Evolutionary conservation across 306 rosid genomes (phyloP).

Genomic region (Prinsepia uniflora): DNA sequence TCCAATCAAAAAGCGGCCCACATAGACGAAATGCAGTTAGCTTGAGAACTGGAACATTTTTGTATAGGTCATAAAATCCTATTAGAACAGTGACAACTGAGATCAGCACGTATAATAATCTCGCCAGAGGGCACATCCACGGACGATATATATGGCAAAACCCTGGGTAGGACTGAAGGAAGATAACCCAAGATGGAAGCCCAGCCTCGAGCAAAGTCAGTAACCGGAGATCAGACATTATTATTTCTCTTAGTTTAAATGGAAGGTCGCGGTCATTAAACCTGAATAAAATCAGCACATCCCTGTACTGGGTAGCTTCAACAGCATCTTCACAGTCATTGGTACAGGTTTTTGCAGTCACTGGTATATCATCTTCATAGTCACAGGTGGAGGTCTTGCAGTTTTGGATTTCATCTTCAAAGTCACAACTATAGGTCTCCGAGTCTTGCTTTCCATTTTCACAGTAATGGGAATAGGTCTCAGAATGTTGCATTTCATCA

Average conservation of each 20-base stretch:
- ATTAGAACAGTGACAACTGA: constrained; percentile 84
- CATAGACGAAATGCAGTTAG: constrained; percentile 81
- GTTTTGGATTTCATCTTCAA: constrained; percentile 20
- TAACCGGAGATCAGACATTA: constrained; percentile 77
- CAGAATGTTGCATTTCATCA: constrained; percentile 19
- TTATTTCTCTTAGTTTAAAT: constrained; percentile 58
- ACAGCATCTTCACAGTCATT: constrained; percentile 39
- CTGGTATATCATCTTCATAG: constrained; percentile 30
- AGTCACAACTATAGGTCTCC: neutral
- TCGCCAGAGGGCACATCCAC: constrained; percentile 95
- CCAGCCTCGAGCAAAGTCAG: constrained; percentile 94
- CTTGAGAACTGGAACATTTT: constrained; percentile 94
- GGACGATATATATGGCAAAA: constrained; percentile 91
- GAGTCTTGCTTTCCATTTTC: neutral
- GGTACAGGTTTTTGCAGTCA: neutral
- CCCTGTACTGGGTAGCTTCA: constrained; percentile 67
- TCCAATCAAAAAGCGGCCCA: constrained; percentile 96
- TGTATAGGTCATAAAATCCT: constrained; percentile 91
- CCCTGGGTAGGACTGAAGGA: constrained; percentile 96
- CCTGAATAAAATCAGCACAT: constrained; percentile 68
- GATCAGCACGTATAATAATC: constrained; percentile 69
- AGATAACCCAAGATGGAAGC: constrained; percentile 93
- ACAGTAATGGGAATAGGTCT: neutral
- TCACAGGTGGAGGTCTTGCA: neutral
- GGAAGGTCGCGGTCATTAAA: constrained; percentile 83